Base-by-base conservation (phyloP, 2,329 filamentous ascomycete species). In the Aspergillus aculeatus region DNA sequence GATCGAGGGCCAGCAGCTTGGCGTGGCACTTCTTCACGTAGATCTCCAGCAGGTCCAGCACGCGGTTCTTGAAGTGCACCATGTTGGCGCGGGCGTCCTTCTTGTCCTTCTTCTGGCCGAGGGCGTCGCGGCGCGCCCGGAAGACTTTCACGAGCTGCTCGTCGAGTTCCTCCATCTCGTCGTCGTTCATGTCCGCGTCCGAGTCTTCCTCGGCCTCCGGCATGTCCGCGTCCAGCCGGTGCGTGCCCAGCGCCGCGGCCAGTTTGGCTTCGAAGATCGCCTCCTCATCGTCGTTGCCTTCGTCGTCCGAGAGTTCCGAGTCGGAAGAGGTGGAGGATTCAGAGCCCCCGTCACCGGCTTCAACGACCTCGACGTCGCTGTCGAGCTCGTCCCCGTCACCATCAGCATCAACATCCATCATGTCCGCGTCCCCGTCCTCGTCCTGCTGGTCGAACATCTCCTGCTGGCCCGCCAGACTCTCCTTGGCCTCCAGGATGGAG, bases 91-190 rank as follows among this genome's bases (percentile, higher is more conserved):
- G 95, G 57, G 94, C 93, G 61, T 94, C 89, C 71, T 91, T 91
- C 69, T 90, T 89, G 71, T 95, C 88, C 76, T 93, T 90, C 78
- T 93, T 95, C 71, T 89, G 89, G 73, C 83, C 88, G 1, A 81
- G 79, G 16, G 80, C 80, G 73, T 91, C 88, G 65, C 85, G 86
- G 52, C 88, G 87, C 65, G 93, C 88, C 65, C 88, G 87, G 82
- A 98, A 96, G 62, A 97, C 91, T 64, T 91, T 90, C 54, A 88
- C 86, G 4, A 99, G 85, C 71, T 94, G 89, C 11, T 85, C 84
- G 69, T 98, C 94, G 16, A 98, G 81, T 3, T 88, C 88, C 78
- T 96, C 88, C 95, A 98, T 98, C 72, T 96, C 89, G 19, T 94
- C 92, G 77, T 98, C 94, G 62, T 92, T 89, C 92, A 99, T 96